These are phyloP conservation scores for Trametes sanguinea DNA, from an alignment of 768 basidiomycete species.

Conservation along the genomic window DNA sequence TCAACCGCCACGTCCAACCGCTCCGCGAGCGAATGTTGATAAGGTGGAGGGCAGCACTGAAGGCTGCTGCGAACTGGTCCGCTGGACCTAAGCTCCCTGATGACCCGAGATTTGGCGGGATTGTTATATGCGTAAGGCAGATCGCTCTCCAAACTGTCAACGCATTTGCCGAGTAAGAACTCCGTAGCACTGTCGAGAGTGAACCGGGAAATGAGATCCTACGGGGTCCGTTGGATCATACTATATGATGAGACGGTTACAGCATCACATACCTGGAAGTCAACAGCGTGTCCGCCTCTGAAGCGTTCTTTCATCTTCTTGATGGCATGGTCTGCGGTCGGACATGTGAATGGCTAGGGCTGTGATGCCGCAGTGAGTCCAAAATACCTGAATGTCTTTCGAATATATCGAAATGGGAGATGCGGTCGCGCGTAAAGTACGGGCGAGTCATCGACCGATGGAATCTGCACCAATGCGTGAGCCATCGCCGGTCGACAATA, in stretches of 20 bases:
- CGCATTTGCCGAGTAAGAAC: slow-evolving; percentile 50
- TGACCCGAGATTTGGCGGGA: neutral
- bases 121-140: slow-evolving; percentile 10
- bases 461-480: slow-evolving; percentile 19
- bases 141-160: slow-evolving; percentile 39
- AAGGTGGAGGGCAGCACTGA: slow-evolving; percentile 35
- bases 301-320: slow-evolving; percentile 32
- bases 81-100: slow-evolving; percentile 3
- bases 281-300: slow-evolving; percentile 32
- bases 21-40: slow-evolving; percentile 32
- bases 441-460: slow-evolving; percentile 41
- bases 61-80: slow-evolving; percentile 29
- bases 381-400: slow-evolving; percentile 38
- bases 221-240: slow-evolving; percentile 3
- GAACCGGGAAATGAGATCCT: slow-evolving; percentile 50
- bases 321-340: slow-evolving; percentile 25
- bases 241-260: neutral
- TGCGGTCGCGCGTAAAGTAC: slow-evolving; percentile 39
- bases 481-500: neutral
- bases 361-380: no score
- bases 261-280: slow-evolving; percentile 30
- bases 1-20: slow-evolving; percentile 42
- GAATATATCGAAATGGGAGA: slow-evolving; percentile 39
- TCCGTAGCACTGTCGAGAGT: slow-evolving; percentile 56
- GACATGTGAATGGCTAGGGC: no score